phyloP scores from a whole-genome alignment of 495 filamentous ascomycete genomes.

The Penicillium cosmopolitanum region DNA sequence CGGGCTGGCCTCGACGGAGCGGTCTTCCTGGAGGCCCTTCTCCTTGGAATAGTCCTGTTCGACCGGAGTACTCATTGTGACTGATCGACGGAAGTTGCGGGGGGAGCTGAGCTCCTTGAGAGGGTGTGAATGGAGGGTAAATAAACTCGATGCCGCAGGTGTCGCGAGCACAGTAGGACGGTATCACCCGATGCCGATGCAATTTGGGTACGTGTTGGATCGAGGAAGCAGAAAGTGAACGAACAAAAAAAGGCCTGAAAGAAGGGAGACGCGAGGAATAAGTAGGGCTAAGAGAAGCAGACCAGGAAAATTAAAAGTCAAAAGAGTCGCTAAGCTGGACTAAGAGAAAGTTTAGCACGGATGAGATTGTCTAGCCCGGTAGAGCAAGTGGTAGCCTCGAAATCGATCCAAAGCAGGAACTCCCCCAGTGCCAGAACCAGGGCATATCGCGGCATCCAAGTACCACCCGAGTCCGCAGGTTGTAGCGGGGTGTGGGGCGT shows the following conservation, averaged over 20 bases:
- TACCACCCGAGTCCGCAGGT: not conserved
- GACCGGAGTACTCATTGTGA: conserved; percentile 14
- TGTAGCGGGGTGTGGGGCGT: conserved; percentile 5
- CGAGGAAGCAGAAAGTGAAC: not conserved
- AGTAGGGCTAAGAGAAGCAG: not conserved
- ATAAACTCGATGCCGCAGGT: no score
- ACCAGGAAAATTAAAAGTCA: not conserved
- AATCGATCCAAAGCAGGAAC: not conserved
- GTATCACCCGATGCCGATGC: not conserved
- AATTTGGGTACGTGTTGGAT: not conserved
- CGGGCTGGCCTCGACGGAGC: conserved; percentile 13
- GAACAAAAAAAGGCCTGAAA: not conserved
- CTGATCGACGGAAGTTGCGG: not conserved
- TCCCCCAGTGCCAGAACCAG: not conserved
- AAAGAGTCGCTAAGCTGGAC: not conserved
- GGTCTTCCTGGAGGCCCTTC: conserved; percentile 18
- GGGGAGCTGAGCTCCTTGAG: not conserved
- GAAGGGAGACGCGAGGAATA: not conserved
- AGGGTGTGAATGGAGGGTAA: not conserved
- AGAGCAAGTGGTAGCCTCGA: conserved; percentile 9
- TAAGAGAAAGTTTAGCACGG: conserved; percentile 1
- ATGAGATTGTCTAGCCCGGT: conserved; percentile 4
- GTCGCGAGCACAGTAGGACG: not conserved
- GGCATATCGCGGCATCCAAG: not conserved
- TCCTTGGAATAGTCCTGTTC: conserved; percentile 12